Base-by-base conservation (phyloP, 176 grass and related monocot genomes). In the Aechmea fasciata region DNA sequence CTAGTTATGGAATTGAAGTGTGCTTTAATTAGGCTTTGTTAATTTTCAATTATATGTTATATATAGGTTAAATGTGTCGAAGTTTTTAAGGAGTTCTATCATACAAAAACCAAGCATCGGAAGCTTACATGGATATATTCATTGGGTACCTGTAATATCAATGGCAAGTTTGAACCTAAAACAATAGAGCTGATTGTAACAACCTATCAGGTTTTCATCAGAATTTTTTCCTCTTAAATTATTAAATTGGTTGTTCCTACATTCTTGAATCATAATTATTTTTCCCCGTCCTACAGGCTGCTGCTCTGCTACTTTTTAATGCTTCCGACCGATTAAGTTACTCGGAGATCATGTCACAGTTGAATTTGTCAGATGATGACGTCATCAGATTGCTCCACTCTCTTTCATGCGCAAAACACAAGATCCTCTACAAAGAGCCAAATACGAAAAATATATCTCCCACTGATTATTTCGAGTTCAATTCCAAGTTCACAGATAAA, bases 41-140 rank as follows among this genome's bases (percentile, higher is more conserved):
- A 49, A 67, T 29, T 62, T 23, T 67, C 66, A 0, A 67, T 13
- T 13, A 74, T 68, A 1, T 55, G n/a, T 65, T 77, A 69, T 69
- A 57, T 76, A 50, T 78, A 99, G 95, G 95, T 99, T 11, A 99
- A 85, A 85, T 99, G 94, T 69, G 84, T 90, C 2, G 90, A 99
- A 77, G 80, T 93, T 74, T 99, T 94, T 57, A 90, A 88, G 77
- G 84, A 99, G 57, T 99, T 99, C 24, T 93, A 93, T 41, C 77
- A 87, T 66, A 93, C 89, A 77, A 93, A 82, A 87, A 90, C 94
- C 74, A 93, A 99, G 20, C 87, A 88, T 66, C 83, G 94, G 73
- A 97, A 99, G 69, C 87, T 99, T 69, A 93, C 87, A 23, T 99
- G 94, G 94, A 99, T 99, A 84, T 99, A 99, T 78, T 99, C 94